Evolutionary conservation across 1,284 basidiomycete genomes (phyloP).

Genomic region (Ustilago cynodontis): DNA sequence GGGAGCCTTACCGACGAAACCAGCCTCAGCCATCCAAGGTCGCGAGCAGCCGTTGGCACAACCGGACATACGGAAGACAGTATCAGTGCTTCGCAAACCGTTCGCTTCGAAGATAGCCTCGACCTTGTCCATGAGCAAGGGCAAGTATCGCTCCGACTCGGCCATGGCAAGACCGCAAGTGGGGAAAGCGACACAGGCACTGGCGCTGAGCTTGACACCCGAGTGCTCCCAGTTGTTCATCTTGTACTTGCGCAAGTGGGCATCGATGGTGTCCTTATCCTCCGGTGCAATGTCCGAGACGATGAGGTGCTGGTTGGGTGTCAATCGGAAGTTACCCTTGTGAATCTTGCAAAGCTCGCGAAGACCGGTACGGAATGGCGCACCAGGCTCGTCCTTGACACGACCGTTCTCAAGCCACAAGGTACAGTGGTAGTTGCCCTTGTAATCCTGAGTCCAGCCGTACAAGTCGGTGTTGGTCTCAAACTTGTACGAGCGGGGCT

Average conservation of each 20-base stretch:
- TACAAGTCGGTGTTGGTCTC: slow-evolving; percentile 92
- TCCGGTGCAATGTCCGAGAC: slow-evolving; percentile 81
- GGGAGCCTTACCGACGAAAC: slow-evolving; percentile 95
- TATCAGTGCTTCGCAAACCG: slow-evolving; percentile 90
- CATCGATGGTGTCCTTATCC: slow-evolving; percentile 80
- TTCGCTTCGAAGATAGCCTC: slow-evolving; percentile 94
- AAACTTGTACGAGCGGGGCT: slow-evolving; percentile 82
- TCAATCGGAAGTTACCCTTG: slow-evolving; percentile 89
- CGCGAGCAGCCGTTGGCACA: slow-evolving; percentile 72
- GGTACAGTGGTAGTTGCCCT: slow-evolving; percentile 91
- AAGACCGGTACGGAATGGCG: slow-evolving; percentile 92
- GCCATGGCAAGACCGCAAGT: slow-evolving; percentile 95
- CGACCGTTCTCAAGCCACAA: slow-evolving; percentile 98
- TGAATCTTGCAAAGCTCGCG: slow-evolving; percentile 92
- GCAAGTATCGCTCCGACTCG: slow-evolving; percentile 94
- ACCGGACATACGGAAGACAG: slow-evolving; percentile 90
- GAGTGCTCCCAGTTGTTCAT: slow-evolving; percentile 88
- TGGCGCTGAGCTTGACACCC: slow-evolving; percentile 77
- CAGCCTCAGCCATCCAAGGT: slow-evolving; percentile 94
- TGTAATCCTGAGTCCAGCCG: slow-evolving; percentile 89
- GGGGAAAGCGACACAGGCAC: slow-evolving; percentile 93
- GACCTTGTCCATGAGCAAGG: slow-evolving; percentile 91
- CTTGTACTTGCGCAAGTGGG: slow-evolving; percentile 85
- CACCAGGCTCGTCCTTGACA: slow-evolving; percentile 89
- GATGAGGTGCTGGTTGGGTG: slow-evolving; percentile 91